phyloP scores from a whole-genome alignment of 179 eudicot genomes.

The Beta macrorhiza region DNA sequence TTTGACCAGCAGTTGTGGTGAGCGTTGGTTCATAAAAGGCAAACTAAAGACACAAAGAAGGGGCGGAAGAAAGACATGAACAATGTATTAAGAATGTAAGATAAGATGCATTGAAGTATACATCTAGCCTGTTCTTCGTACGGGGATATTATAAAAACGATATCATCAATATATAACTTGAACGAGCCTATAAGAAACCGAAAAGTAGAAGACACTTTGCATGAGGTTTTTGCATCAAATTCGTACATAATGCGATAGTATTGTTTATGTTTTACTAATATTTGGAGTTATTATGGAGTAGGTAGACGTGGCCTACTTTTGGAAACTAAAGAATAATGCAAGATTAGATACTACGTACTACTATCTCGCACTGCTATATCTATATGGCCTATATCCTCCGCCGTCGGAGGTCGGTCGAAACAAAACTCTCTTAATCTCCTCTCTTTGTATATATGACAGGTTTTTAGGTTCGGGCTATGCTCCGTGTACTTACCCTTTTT shows the following conservation, averaged over 20 bases:
- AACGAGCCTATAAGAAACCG: neutral
- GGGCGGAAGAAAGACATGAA: neutral
- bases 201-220: conserved; percentile 5
- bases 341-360: neutral
- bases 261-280: neutral
- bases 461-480: no score
- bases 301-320: conserved; percentile 9
- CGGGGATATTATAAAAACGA: neutral
- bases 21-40: neutral
- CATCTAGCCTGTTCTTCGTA: neutral
- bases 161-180: neutral
- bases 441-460: no score
- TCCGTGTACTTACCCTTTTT: no score
- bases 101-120: neutral
- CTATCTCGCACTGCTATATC: neutral
- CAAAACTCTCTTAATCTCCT: neutral
- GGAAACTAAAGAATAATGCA: no score
- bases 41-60: neutral
- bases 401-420: neutral
- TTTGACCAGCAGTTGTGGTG: no score
- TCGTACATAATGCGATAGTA: neutral
- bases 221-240: neutral
- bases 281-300: neutral
- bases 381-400: neutral
- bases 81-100: neutral